Conservation (phyloP, 192 early-diverging fungal genomes). For the Podila epicladia region DNA sequence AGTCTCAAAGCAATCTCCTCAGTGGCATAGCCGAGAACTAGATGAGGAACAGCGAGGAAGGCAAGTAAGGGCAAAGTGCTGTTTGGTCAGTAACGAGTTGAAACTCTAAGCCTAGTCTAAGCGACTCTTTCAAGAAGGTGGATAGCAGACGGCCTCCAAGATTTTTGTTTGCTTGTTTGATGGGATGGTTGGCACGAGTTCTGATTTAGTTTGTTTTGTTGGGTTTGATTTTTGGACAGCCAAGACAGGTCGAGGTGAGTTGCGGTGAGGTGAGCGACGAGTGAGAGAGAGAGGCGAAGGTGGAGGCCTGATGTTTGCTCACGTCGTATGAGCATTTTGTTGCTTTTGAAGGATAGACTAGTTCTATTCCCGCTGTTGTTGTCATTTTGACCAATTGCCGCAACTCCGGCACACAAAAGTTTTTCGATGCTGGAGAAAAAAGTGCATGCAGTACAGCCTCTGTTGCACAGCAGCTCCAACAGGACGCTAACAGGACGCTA, state of each 20-base stretch:
- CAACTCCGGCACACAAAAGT: too few relatives aligned
- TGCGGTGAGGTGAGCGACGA: too few relatives aligned
- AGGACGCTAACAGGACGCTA: too few relatives aligned
- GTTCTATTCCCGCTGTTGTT: too few relatives aligned
- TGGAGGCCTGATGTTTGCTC: background rate
- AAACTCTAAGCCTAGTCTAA: background rate
- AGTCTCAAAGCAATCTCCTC: constrained; percentile 82
- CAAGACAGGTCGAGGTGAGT: too few relatives aligned
- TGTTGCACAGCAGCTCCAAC: constrained; percentile 5
- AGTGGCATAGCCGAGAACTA: constrained; percentile 85
- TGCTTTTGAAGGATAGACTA: too few relatives aligned
- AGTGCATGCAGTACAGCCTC: background rate
- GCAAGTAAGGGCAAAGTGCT: background rate
- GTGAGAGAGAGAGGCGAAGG: background rate
- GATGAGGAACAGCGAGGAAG: background rate
- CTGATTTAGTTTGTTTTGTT: too few relatives aligned
- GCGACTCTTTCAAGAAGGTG: background rate
- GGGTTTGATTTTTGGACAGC: too few relatives aligned
- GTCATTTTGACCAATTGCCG: too few relatives aligned
- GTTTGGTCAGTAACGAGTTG: background rate
- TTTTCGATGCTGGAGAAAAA: background rate
- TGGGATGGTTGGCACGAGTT: too few relatives aligned
- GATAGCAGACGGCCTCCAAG: background rate
- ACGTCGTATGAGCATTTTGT: background rate
- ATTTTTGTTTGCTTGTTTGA: constrained; percentile 5